phyloP scores from a whole-genome alignment of 2,329 filamentous ascomycete species.

The Alternaria conjuncta region DNA sequence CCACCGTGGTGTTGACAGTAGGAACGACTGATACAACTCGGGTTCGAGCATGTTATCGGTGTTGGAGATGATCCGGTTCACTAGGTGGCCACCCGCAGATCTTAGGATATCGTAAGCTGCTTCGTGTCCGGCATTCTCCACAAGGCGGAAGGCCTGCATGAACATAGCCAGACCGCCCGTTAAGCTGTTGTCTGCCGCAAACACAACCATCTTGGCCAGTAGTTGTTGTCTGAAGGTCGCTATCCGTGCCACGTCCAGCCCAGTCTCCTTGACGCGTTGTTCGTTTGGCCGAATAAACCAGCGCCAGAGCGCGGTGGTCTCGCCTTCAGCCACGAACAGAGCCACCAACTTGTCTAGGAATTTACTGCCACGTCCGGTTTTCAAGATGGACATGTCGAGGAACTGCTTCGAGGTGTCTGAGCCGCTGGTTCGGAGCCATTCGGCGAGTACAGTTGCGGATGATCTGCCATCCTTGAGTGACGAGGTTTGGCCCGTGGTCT shows the following conservation, averaged over 20 bases:
- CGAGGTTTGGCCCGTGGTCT: constrained; percentile 8
- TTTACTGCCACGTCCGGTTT: constrained; percentile 8
- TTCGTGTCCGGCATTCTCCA: constrained; percentile 14
- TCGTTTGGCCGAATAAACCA: constrained; percentile 34
- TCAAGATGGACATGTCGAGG: constrained; percentile 20
- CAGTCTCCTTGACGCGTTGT: constrained; percentile 25
- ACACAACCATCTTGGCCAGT: constrained; percentile 31
- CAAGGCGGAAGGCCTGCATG: constrained; percentile 29
- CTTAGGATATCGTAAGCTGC: constrained; percentile 19
- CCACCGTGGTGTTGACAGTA: constrained; percentile 29
- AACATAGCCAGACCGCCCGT: constrained; percentile 31
- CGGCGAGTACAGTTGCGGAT: constrained; percentile 29
- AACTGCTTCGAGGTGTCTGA: constrained; percentile 38
- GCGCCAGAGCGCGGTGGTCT: constrained; percentile 33
- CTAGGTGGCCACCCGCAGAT: constrained; percentile 31
- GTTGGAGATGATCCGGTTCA: constrained; percentile 31
- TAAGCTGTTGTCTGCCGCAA: constrained; percentile 16
- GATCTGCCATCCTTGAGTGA: constrained; percentile 11
- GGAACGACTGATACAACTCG: constrained; percentile 35
- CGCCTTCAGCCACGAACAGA: constrained; percentile 30
- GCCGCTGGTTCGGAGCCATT: constrained; percentile 41
- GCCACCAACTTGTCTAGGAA: constrained; percentile 30
- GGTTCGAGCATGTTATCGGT: constrained; percentile 7
- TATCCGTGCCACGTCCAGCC: constrained; percentile 15
- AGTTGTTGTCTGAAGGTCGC: constrained; percentile 28